phyloP scores from a whole-genome alignment of 2,329 filamentous ascomycete species.

The Pleurostoma richardsiae region DNA sequence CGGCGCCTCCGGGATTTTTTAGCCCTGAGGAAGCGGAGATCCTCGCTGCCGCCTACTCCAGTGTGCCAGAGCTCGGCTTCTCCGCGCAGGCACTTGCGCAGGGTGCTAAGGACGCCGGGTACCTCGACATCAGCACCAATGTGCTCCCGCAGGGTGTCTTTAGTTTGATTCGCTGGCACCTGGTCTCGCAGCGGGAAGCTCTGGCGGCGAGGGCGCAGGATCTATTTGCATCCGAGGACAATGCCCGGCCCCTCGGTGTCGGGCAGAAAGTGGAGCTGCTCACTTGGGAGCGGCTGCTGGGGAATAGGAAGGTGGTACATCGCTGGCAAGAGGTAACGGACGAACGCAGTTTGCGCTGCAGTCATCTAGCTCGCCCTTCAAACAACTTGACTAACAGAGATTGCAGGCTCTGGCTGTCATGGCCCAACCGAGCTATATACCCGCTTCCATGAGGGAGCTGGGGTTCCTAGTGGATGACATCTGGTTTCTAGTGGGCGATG shows the following conservation, averaged over 20 bases:
- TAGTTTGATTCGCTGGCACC: conserved; percentile 74
- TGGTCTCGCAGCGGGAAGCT: conserved; percentile 60
- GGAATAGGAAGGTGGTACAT: conserved; percentile 66
- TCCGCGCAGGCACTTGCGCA: conserved; percentile 65
- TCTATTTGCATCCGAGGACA: conserved; percentile 31
- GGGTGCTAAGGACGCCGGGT: conserved; percentile 79
- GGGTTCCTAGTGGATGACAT: conserved; percentile 86
- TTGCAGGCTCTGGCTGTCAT: conserved; percentile 78
- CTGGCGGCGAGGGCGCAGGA: conserved; percentile 38
- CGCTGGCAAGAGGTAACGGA: conserved; percentile 78
- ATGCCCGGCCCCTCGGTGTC: conserved; percentile 35
- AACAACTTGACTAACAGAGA: conserved; percentile 2
- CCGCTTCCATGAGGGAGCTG: conserved; percentile 72
- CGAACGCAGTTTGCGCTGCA: not conserved
- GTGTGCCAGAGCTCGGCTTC: conserved; percentile 82
- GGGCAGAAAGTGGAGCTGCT: conserved; percentile 64
- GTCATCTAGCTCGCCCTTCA: too few relatives aligned
- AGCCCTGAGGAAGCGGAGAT: conserved; percentile 67
- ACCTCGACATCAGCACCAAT: conserved; percentile 79
- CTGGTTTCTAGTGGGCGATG: conserved; percentile 79
- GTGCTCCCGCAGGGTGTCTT: conserved; percentile 77
- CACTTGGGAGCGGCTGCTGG: conserved; percentile 71
- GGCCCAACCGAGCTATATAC: conserved; percentile 76
- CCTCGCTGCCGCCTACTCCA: conserved; percentile 71
- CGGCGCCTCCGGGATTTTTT: conserved; percentile 55